phyloP scores from a whole-genome alignment of 306 rosid species.

The Echinosophora koreensis region DNA sequence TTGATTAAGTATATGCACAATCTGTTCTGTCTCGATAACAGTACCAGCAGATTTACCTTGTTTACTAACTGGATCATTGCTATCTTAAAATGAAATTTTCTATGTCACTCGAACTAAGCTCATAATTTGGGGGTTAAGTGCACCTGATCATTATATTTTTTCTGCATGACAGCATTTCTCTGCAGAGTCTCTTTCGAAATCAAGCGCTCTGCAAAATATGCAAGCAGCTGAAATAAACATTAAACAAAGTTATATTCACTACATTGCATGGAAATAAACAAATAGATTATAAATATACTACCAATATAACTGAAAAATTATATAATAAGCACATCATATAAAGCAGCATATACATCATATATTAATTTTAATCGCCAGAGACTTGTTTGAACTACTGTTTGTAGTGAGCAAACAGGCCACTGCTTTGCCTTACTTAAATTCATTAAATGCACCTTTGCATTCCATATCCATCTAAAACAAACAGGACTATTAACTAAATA shows the following conservation, averaged over 20 bases:
- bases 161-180: constrained; percentile 87
- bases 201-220: constrained; percentile 76
- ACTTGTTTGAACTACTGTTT: constrained; percentile 29
- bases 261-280: constrained; percentile 30
- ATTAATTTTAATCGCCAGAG: constrained; percentile 20
- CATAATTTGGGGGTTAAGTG: constrained; percentile 35
- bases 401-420: constrained; percentile 15
- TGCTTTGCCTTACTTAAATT: neutral
- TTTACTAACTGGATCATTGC: constrained; percentile 21
- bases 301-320: constrained; percentile 18
- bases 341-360: constrained; percentile 4
- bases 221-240: constrained; percentile 69
- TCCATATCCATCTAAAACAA: constrained; percentile 25
- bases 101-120: constrained; percentile 30
- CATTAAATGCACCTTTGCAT: constrained; percentile 7
- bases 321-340: constrained; percentile 17
- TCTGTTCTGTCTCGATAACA: constrained; percentile 21
- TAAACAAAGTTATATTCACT: constrained; percentile 41
- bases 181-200: constrained; percentile 71
- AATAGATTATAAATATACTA: constrained; percentile 35
- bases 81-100: constrained; percentile 12
- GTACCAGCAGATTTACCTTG: constrained; percentile 11
- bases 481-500: neutral
- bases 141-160: constrained; percentile 71
- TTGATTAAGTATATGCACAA: constrained; percentile 5